phyloP scores from a whole-genome alignment of 2,329 filamentous ascomycete species.

The Ceratocystis eucalypticola region DNA sequence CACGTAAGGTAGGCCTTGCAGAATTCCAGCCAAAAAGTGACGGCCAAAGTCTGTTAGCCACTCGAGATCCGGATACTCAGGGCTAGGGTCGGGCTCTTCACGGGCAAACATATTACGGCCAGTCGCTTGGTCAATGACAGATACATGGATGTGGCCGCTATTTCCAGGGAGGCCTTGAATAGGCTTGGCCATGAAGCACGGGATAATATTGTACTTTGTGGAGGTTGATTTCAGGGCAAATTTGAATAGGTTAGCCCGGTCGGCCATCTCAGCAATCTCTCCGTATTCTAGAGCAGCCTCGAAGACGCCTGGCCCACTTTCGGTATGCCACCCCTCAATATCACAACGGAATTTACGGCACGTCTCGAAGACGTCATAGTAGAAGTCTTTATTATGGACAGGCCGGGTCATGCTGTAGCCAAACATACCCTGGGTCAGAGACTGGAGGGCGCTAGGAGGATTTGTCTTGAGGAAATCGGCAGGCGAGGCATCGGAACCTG shows the following conservation, averaged over 20 bases:
- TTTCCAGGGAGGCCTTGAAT: constrained; percentile 83
- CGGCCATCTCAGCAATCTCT: constrained; percentile 78
- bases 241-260: constrained; percentile 87
- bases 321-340: constrained; percentile 92
- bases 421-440: constrained; percentile 88
- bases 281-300: constrained; percentile 90
- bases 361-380: constrained; percentile 72
- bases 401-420: constrained; percentile 82
- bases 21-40: constrained; percentile 81
- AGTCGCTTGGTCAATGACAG: constrained; percentile 58
- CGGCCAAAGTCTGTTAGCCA: constrained; percentile 77
- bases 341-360: constrained; percentile 65
- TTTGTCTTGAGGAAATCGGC: constrained; percentile 63
- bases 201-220: constrained; percentile 77
- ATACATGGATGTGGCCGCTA: constrained; percentile 91
- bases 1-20: constrained; percentile 80
- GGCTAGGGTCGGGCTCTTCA: constrained; percentile 53
- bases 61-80: constrained; percentile 61
- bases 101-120: constrained; percentile 76
- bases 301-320: constrained; percentile 85
- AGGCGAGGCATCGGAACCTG: constrained; percentile 48
- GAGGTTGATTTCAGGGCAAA: constrained; percentile 76
- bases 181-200: constrained; percentile 98
- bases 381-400: constrained; percentile 83
- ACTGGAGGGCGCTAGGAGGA: constrained; percentile 56